Evolutionary conservation across 805 yeast species (phyloP), one percentile per base, ranked within the genome.

Genomic region (Saturnispora kantuleensis): DNA sequence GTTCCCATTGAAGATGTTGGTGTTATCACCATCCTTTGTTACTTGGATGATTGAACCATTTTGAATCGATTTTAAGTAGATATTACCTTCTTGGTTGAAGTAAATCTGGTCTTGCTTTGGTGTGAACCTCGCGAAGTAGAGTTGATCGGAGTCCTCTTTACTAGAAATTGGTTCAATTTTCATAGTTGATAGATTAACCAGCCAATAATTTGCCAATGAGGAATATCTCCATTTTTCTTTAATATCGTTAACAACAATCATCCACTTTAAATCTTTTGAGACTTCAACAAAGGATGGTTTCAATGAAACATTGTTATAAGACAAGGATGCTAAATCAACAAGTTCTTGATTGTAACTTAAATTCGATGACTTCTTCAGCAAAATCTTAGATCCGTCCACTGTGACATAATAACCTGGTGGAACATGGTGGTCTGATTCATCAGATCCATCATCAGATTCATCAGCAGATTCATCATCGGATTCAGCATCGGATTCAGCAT

Each of bases 191-290:
- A 77, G 56, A 48, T 84, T 79, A 43, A 74, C 68, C 2, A 84
- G 39, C 81, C 85, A 86, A 62, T 75, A 83, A 17, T 63, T 52
- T 0, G 81, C 81, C 35, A 60, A 63, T 0, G 78, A 64, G 0
- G 95, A 85, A 57, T 86, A 87, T 51, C 96, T 71, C 73, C 79
- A 86, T 54, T 78, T 74, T 29, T 57, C 55, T 11, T 59, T 56
- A 10, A 49, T 45, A 45, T 84, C 73, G 0, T 93, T 70, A 5
- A 63, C 62, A 2, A 87, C 58, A 10, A 90, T 58, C 1, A 78
- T 81, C 53, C 65, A 70, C 17, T 70, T 62, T 15, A 72, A 58
- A 9, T 68, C 57, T 34, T 68, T 64, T 51, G 73, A 76, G 7
- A 80, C 62, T 4, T 69, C 62, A 10, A 70, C 55, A 0, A 64